Conservation (phyloP, 371 early-diverging fungal genomes). For the Mortierella sp. region DNA sequence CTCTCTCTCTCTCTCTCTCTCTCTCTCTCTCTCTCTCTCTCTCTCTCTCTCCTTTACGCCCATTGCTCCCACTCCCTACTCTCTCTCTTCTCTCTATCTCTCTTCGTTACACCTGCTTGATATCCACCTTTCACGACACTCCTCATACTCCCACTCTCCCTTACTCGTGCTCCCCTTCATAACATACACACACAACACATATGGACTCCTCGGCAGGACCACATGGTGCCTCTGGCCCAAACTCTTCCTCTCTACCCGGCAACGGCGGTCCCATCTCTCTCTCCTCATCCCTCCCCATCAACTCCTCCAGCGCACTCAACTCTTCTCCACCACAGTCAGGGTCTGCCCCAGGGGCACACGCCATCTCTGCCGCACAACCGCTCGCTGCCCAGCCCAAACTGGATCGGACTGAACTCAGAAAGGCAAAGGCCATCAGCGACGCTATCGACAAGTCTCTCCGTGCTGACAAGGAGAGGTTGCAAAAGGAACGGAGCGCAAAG, state of each 20-base stretch:
- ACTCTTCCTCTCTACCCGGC: not conserved
- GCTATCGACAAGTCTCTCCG: slow-evolving; percentile 58
- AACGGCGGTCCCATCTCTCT: not conserved
- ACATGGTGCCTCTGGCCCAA: slow-evolving; percentile 13
- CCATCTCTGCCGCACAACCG: slow-evolving; percentile 32
- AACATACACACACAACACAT: not conserved
- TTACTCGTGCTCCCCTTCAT: not conserved
- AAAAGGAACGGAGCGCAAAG: slow-evolving; percentile 54
- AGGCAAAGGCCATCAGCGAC: slow-evolving; percentile 58
- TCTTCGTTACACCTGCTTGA: not conserved
- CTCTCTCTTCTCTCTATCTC: not conserved
- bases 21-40: not conserved
- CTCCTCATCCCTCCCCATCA: not conserved
- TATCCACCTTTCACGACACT: not conserved
- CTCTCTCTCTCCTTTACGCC: not conserved
- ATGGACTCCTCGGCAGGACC: slow-evolving; percentile 23
- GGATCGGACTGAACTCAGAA: slow-evolving; percentile 35
- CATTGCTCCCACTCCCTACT: slow-evolving; percentile 3
- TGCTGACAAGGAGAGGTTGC: slow-evolving; percentile 50
- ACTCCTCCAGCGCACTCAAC: not conserved
- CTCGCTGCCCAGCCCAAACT: not conserved
- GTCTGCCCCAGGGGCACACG: slow-evolving; percentile 26
- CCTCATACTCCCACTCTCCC: not conserved
- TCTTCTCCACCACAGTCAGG: not conserved
- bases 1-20: not conserved